Evolutionary conservation across 2,329 filamentous ascomycete genomes (phyloP), one percentile per base, ranked within the genome.

Genomic region (Pseudopyricularia javanii): DNA sequence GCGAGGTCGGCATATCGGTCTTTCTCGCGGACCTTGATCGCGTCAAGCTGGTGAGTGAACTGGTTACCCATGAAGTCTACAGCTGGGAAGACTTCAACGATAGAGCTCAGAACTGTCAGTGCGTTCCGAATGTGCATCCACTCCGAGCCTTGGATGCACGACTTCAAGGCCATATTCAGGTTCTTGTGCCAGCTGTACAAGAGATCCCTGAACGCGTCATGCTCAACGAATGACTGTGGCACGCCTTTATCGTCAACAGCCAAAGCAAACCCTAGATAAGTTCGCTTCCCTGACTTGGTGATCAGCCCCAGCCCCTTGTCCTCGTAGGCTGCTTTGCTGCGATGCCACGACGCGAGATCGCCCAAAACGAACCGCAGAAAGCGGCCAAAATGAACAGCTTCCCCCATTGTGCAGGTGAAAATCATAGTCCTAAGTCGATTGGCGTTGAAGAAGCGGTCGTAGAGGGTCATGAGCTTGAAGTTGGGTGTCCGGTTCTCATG

Each of bases 111-210:
- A 4, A 97, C 77, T 54, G 86, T 93, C 59, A 97, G 94, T 47
- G 90, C 89, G 64, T 98, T 98, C 53, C 91, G 84, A 64, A 97
- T 95, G 66, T 96, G 91, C 86, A 96, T 96, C 79, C 93, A 98
- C 68, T 97, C 91, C 32, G 80, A 83, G 28, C 85, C 85, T 17
- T 82, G 81, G 48, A 98, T 75, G 64, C 91, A 96, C 35, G 79
- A 78, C 64, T 90, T 91, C 53, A 98, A 73, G 2, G 91, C 88
- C 50, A 74, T 79, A 60, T 86, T 86, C 45, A 98, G 71, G 57
- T 86, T 82, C 60, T 85, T 83, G 67, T 98, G 94, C 90, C 91
- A 97, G 60, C 88, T 86, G 72, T 86, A 93, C 32, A 96, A 74
- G 51, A 94, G 71, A 59, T 88, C 84, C 50, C 89, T 84, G 72